phyloP scores from a whole-genome alignment of 176 grass and related monocot genomes.

The Tillandsia leiboldiana region DNA sequence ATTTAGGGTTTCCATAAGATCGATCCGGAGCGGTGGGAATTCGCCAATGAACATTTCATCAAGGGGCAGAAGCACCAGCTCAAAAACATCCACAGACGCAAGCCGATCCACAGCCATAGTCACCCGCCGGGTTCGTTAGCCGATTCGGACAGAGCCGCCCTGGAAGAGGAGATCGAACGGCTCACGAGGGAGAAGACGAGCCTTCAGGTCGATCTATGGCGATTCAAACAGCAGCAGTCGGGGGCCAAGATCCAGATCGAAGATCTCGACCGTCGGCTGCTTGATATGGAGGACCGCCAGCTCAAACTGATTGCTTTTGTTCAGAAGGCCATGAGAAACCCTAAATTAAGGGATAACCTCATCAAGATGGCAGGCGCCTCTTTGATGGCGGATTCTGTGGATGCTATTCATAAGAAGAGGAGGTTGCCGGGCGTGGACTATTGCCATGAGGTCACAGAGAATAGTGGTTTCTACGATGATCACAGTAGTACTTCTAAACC shows the following conservation, averaged over 20 bases:
- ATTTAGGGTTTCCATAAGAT: conserved; percentile 87
- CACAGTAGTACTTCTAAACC: conserved; percentile 57
- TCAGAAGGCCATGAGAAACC: conserved; percentile 56
- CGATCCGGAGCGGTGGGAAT: conserved; percentile 94
- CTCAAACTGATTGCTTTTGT: conserved; percentile 75
- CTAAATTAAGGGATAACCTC: conserved; percentile 64
- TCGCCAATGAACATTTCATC: conserved; percentile 70
- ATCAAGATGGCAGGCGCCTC: conserved; percentile 73
- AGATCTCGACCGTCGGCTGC: conserved; percentile 54
- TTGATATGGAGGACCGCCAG: conserved; percentile 75
- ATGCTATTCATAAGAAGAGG: conserved; percentile 62
- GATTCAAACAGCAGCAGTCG: conserved; percentile 56
- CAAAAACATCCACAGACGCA: conserved; percentile 81
- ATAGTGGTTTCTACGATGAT: conserved; percentile 58
- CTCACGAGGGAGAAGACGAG: conserved; percentile 49
- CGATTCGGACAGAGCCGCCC: conserved; percentile 47
- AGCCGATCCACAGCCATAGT: conserved; percentile 95
- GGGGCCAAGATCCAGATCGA: conserved; percentile 64
- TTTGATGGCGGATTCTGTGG: conserved; percentile 16
- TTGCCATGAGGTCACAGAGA: conserved; percentile 29
- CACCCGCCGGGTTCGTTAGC: conserved; percentile 37
- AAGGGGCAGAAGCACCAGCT: conserved; percentile 85
- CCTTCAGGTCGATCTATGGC: conserved; percentile 51
- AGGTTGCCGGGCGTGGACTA: conserved; percentile 53
- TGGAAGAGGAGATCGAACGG: conserved; percentile 91